Percentiles rank a stretch among this genome's conserved stretches.
Conservation (phyloP, 2,329 filamentous ascomycete genomes). For the Sordariomycetes sp. region DNA sequence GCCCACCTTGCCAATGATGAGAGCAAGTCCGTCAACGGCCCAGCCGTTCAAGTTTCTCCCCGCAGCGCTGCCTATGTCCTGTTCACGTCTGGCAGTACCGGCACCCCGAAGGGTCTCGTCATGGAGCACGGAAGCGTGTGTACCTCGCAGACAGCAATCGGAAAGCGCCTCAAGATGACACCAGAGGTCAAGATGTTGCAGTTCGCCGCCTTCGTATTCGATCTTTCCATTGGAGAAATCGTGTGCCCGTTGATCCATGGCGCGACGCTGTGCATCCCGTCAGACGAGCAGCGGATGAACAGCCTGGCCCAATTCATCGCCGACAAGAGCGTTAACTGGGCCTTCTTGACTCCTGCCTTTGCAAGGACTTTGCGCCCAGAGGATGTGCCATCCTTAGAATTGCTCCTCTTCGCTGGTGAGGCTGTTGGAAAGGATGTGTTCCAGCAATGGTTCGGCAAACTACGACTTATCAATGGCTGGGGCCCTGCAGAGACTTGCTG, state of each 20-base stretch:
- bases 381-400: not conserved
- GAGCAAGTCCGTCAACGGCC: not conserved
- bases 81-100: slow-evolving; percentile 15
- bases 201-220: slow-evolving; percentile 5
- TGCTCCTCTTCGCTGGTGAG: slow-evolving; percentile 7
- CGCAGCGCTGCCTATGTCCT: slow-evolving; percentile 9
- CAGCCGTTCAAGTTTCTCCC: not conserved
- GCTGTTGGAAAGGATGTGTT: slow-evolving; percentile 5
- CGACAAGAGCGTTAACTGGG: not conserved
- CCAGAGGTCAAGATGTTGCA: slow-evolving; percentile 4
- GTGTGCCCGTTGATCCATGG: slow-evolving; percentile 1
- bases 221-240: slow-evolving; percentile 4
- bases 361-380: slow-evolving; percentile 2
- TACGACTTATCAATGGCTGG: slow-evolving; percentile 5
- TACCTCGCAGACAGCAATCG: slow-evolving; percentile 5
- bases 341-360: slow-evolving; percentile 2
- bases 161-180: slow-evolving; percentile 12
- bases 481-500: slow-evolving; percentile 8
- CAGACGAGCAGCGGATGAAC: slow-evolving; percentile 1
- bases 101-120: slow-evolving; percentile 12
- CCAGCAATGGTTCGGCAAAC: slow-evolving; percentile 4
- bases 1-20: not conserved
- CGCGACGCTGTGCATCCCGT: slow-evolving; percentile 2
- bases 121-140: slow-evolving; percentile 9
- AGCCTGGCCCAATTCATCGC: not conserved